phyloP scores from a whole-genome alignment of 2,329 filamentous ascomycete species.

The Fusarium abutilonis region DNA sequence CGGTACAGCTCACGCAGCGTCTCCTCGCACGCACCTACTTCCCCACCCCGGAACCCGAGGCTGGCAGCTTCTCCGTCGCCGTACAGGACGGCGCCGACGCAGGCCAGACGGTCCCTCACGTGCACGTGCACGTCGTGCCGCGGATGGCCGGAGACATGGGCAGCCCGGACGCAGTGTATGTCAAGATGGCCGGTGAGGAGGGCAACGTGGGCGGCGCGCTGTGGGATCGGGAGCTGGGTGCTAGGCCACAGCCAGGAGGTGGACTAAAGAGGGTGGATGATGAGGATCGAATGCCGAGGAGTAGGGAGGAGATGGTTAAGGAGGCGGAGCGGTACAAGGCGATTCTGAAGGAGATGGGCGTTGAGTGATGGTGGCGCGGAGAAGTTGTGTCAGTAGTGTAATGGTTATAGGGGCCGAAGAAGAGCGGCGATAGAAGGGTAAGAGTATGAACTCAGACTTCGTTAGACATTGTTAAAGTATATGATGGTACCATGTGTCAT shows the following conservation, averaged over 20 bases:
- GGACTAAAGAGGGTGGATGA: constrained; percentile 77
- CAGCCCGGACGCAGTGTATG: constrained; percentile 77
- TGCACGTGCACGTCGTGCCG: constrained; percentile 93
- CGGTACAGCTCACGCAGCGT: constrained; percentile 82
- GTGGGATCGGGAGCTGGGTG: constrained; percentile 59
- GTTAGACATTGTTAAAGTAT: not conserved
- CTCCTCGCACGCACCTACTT: constrained; percentile 74
- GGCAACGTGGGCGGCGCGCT: constrained; percentile 82
- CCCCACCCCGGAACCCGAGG: constrained; percentile 61
- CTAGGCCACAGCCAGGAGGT: constrained; percentile 61
- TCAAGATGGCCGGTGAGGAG: constrained; percentile 82
- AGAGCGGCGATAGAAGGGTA: not conserved
- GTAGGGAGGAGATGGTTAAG: constrained; percentile 77
- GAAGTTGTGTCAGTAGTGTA: not conserved
- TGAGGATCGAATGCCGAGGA: constrained; percentile 72
- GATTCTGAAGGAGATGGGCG: constrained; percentile 57
- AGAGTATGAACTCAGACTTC: not conserved
- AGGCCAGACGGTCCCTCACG: constrained; percentile 92
- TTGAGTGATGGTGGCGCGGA: constrained; percentile 31
- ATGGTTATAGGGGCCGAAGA: constrained; percentile 1
- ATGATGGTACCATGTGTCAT: not conserved
- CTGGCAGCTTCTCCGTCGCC: constrained; percentile 87
- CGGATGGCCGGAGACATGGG: constrained; percentile 66
- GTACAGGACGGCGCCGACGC: constrained; percentile 93
- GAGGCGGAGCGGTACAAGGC: constrained; percentile 76